These are phyloP conservation scores for Thuja plicata DNA, from an alignment of 83 land plant species.

Conservation along the genomic window DNA sequence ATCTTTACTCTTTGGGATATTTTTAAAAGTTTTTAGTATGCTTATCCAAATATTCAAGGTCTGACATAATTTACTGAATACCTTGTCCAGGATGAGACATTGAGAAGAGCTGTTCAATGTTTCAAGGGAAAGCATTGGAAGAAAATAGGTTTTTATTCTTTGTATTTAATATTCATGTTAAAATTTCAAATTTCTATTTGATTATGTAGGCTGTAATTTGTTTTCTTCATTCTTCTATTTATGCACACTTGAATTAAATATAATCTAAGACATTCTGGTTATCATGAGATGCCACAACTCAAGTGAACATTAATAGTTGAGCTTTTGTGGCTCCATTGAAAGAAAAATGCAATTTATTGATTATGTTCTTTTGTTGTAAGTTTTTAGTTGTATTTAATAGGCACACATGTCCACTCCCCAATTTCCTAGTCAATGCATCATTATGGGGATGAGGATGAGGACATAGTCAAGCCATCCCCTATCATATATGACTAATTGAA, in stretches of 20 bases:
- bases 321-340: not conserved
- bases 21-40: not conserved
- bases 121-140: slow-evolving; percentile 73
- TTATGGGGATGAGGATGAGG: not conserved
- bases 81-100: slow-evolving; percentile 55
- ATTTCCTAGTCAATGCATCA: not conserved
- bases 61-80: not conserved
- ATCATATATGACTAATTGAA: not conserved
- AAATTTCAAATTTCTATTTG: not conserved
- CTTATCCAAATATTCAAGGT: not conserved
- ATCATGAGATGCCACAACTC: not conserved
- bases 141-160: slow-evolving; percentile 53
- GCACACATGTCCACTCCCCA: not conserved
- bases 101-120: slow-evolving; percentile 51
- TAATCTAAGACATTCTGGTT: not conserved
- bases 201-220: not conserved
- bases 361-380: not conserved
- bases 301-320: not conserved
- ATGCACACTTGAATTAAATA: not conserved
- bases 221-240: not conserved
- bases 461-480: not conserved
- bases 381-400: not conserved
- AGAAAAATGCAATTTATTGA: not conserved
- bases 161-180: not conserved
- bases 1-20: not conserved